A percentile compares a stretch with the other conserved stretches of the same genome.
Evolutionary conservation across 257 asterid genomes (phyloP).

Genomic region (Solanum tarijense): DNA sequence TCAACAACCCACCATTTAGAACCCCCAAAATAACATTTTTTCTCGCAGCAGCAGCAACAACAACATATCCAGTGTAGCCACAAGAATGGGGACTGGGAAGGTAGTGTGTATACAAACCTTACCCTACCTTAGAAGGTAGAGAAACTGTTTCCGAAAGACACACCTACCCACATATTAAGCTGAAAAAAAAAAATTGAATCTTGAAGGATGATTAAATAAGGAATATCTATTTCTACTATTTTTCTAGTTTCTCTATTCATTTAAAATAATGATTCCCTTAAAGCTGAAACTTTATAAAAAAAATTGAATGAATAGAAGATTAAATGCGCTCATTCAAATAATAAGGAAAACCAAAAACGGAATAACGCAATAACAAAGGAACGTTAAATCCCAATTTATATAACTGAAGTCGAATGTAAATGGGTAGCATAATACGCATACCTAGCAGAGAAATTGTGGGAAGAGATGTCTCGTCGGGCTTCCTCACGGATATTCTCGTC

Average conservation of each 20-base stretch:
- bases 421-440: conserved; percentile 5
- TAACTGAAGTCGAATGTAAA: background rate
- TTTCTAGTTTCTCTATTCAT: background rate
- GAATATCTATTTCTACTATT: background rate
- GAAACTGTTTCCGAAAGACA: background rate
- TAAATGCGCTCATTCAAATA: background rate
- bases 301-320: background rate
- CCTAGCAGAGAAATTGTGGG: conserved; percentile 67
- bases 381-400: background rate
- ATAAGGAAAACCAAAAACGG: background rate
- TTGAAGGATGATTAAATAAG: background rate
- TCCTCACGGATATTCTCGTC: conserved; percentile 76
- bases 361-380: background rate
- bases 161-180: background rate
- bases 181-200: background rate
- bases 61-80: background rate
- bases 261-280: background rate
- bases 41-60: background rate
- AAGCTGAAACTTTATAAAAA: background rate
- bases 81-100: background rate
- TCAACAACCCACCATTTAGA: background rate
- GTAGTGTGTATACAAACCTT: background rate
- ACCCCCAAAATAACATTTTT: background rate
- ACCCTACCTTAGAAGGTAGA: no score
- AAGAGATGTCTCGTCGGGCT: conserved; percentile 53